phyloP scores from a whole-genome alignment of 352 stramenopile genomes.

The Pythium vanterpoolii region DNA sequence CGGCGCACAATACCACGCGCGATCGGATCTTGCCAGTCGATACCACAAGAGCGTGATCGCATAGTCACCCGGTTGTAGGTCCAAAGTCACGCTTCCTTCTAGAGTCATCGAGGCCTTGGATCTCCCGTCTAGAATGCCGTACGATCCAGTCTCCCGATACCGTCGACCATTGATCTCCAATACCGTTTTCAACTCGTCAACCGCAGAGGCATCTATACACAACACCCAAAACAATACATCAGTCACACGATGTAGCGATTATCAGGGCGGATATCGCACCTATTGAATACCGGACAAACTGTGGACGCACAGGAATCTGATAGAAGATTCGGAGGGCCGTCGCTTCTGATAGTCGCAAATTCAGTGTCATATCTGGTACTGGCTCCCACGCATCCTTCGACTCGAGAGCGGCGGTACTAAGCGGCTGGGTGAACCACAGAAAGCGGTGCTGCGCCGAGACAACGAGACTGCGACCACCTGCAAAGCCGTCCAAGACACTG shows the following conservation, averaged over 20 bases:
- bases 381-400: slow-evolving; percentile 52
- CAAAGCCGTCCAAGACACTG: slow-evolving; percentile 64
- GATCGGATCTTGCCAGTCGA: slow-evolving; percentile 36
- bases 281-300: slow-evolving; percentile 46
- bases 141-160: slow-evolving; percentile 71
- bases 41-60: slow-evolving; percentile 62
- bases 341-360: slow-evolving; percentile 44
- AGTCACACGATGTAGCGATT: not conserved
- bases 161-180: slow-evolving; percentile 60
- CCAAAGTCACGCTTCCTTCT: slow-evolving; percentile 58
- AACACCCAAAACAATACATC: not conserved
- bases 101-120: slow-evolving; percentile 58
- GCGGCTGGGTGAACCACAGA: slow-evolving; percentile 64
- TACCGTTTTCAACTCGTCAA: slow-evolving; percentile 61
- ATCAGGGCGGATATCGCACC: slow-evolving; percentile 26
- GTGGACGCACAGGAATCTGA: slow-evolving; percentile 59
- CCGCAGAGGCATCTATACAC: slow-evolving; percentile 37
- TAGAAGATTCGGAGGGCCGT: slow-evolving; percentile 67
- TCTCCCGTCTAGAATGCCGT: slow-evolving; percentile 44
- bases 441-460: slow-evolving; percentile 69
- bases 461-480: slow-evolving; percentile 50
- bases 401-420: slow-evolving; percentile 33
- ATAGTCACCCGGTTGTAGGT: slow-evolving; percentile 64
- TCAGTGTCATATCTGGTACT: slow-evolving; percentile 50
- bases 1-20: slow-evolving; percentile 61